phyloP scores from a whole-genome alignment of 75 land plant genomes.

The Cupressus sempervirens region DNA sequence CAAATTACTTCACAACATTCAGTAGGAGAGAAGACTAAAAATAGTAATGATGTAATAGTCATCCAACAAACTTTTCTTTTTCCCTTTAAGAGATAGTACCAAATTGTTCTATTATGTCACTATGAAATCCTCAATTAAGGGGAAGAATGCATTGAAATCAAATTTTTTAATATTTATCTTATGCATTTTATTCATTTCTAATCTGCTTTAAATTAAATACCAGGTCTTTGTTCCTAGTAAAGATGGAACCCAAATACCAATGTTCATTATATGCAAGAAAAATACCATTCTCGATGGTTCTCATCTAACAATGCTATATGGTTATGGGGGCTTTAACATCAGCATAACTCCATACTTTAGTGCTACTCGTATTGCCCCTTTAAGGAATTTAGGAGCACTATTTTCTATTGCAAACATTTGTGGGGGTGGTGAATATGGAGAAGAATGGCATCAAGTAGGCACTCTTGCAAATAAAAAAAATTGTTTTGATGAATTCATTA shows the following conservation, averaged over 20 bases:
- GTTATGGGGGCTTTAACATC: constrained; percentile 90
- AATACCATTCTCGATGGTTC: constrained; percentile 52
- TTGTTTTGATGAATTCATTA: constrained; percentile 94
- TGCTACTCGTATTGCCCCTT: no score
- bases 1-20: no score
- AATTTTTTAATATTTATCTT: no score
- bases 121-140: background rate
- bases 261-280: constrained; percentile 83
- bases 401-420: no score
- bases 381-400: no score
- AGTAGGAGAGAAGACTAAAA: no score
- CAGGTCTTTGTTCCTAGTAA: constrained; percentile 83
- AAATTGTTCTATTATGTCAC: background rate
- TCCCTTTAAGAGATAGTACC: background rate
- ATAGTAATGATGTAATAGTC: no score
- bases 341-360: constrained; percentile 76
- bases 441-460: constrained; percentile 97
- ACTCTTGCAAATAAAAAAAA: constrained; percentile 83
- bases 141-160: background rate
- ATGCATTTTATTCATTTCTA: background rate
- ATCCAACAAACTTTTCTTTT: no score
- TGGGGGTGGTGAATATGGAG: no score
- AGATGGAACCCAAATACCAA: constrained; percentile 88
- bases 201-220: background rate
- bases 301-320: constrained; percentile 82